Conservation (phyloP, 1,284 basidiomycete genomes). For the Wolfiporia cocos region DNA sequence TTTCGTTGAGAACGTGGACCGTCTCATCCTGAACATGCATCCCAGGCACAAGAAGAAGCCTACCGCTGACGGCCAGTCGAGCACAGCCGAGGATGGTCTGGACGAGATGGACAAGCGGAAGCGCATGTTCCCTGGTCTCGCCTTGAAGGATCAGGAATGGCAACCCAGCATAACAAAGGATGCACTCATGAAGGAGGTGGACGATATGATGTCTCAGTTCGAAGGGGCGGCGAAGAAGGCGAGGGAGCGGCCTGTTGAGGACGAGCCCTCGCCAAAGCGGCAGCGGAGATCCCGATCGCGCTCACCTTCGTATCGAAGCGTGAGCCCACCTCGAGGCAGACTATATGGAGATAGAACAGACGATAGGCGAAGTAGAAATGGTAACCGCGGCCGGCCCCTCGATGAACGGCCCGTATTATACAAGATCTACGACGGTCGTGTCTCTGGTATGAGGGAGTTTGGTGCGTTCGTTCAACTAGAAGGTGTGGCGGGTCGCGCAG, state of each 20-base stretch:
- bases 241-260: slow-evolving; percentile 40
- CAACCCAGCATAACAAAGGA: slow-evolving; percentile 51
- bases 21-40: slow-evolving; percentile 91
- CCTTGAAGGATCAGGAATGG: slow-evolving; percentile 76
- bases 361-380: slow-evolving; percentile 33
- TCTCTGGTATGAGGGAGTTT: slow-evolving; percentile 89
- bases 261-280: slow-evolving; percentile 48
- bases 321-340: slow-evolving; percentile 49
- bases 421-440: slow-evolving; percentile 92
- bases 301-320: slow-evolving; percentile 42
- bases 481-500: slow-evolving; percentile 78
- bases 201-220: slow-evolving; percentile 81
- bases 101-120: slow-evolving; percentile 71
- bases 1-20: slow-evolving; percentile 89
- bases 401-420: slow-evolving; percentile 87
- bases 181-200: slow-evolving; percentile 73
- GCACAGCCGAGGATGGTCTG: slow-evolving; percentile 29
- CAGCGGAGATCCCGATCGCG: slow-evolving; percentile 44
- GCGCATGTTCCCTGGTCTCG: slow-evolving; percentile 88
- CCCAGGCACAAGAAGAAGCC: slow-evolving; percentile 89
- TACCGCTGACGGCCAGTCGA: slow-evolving; percentile 32
- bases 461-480: slow-evolving; percentile 92
- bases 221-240: slow-evolving; percentile 60
- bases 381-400: slow-evolving; percentile 33
- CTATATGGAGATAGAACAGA: slow-evolving; percentile 38